Conservation (phyloP, 805 yeast species). For the Lachancea dasiensis region DNA sequence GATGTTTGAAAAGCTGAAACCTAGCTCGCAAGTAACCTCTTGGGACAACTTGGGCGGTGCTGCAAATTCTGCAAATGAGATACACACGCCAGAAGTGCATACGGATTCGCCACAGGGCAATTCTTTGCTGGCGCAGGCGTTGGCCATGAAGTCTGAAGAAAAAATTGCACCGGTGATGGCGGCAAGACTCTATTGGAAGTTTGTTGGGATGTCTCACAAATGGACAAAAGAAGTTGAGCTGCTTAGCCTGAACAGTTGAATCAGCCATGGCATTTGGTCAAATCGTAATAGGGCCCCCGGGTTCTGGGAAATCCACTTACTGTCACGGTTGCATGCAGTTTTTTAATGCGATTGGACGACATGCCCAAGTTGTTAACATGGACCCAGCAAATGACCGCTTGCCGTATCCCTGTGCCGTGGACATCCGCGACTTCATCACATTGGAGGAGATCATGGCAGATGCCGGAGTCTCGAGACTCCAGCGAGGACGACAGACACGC, state of each 20-base stretch:
- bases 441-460: too few species aligned
- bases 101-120: too few species aligned
- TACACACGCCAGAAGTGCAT: background rate
- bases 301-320: conserved; percentile 93
- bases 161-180: too few species aligned
- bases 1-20: too few species aligned
- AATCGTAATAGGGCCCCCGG: conserved; percentile 96
- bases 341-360: conserved; percentile 88
- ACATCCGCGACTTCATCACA: conserved; percentile 70
- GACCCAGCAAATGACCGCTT: conserved; percentile 85
- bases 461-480: too few species aligned
- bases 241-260: too few species aligned
- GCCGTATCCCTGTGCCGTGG: conserved; percentile 68
- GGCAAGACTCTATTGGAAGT: too few species aligned
- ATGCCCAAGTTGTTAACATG: conserved; percentile 74
- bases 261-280: conserved; percentile 71
- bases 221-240: too few species aligned
- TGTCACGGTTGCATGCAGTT: conserved; percentile 92
- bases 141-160: conserved; percentile 34
- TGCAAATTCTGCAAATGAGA: conserved; percentile 1
- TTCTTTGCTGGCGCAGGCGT: conserved; percentile 36
- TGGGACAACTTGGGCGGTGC: conserved; percentile 46
- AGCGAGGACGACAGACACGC: too few species aligned
- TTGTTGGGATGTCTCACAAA: too few species aligned
- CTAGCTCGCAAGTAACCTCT: conserved; percentile 59